Evolutionary conservation across 1,284 basidiomycete genomes (phyloP), one percentile per base, ranked within the genome.

Genomic region (Stereum hirsutum): DNA sequence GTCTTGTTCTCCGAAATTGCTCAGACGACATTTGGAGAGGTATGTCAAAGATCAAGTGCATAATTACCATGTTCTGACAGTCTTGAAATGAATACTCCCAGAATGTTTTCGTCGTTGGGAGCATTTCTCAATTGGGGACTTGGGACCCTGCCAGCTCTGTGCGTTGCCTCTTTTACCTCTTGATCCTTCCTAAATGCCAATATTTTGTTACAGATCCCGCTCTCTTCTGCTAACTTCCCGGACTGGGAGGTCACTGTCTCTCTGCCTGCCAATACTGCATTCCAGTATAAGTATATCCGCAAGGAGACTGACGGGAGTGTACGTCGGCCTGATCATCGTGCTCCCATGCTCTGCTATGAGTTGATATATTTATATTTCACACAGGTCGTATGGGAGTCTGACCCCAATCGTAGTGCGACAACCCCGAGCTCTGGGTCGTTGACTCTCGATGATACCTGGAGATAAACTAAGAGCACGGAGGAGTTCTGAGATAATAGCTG

Each of bases 231-330:
- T 2, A 57, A 58, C n/a, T 79, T 79, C 50, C 77, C 78, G 2
- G 59, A 66, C 0, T 83, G 78, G 79, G 65, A 59, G 2, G 65
- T 67, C 3, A 71, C 71, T 0, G 61, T 79, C 10, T 56, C 57
- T 19, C 50, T 83, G 0, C 72, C 76, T 0, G 62, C 68, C 0
- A 65, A 59, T 41, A 74, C 71, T 0, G 49, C 53, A 1, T 78
- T 81, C 55, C 51, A 74, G 49, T 81, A 74, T 61, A 82, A 81
- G 57, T 80, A 76, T 47, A 73, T 81, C 47, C 60, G 73, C 23
- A 76, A 74, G 54, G 70, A 73, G 48, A 62, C 66, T 2, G 62
- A 74, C 48, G 77, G 75, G 39, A 69, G 57, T 44, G 76, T 79
- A 50, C 49, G 75, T 63, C 28, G 28, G n/a, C n/a, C n/a, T n/a